Evolutionary conservation across 2,329 filamentous ascomycete genomes (phyloP).

Genomic region (Fusarium sp.): DNA sequence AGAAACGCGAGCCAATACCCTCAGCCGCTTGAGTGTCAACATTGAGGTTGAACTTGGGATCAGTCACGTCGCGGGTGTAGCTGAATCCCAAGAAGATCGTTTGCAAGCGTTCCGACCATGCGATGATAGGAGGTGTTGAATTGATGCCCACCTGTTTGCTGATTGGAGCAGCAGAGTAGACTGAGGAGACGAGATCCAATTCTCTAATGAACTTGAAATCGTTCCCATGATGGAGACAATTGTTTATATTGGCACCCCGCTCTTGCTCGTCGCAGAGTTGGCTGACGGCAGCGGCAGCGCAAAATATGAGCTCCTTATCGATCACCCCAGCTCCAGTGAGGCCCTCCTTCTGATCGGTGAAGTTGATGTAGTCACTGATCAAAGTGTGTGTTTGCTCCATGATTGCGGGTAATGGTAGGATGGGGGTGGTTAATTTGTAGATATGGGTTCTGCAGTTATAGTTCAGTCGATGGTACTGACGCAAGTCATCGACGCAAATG

Average conservation of each 20-base stretch:
- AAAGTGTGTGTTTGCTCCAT: neutral
- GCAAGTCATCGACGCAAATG: neutral
- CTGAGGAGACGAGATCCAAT: neutral
- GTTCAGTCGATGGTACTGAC: neutral
- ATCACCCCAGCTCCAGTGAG: neutral
- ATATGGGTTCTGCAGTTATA: rapidly evolving
- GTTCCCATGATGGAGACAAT: neutral
- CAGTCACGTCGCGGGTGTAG: neutral
- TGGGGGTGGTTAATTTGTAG: too few relatives aligned
- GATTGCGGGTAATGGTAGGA: neutral
- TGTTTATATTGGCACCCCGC: rapidly evolving
- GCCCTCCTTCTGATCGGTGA: neutral
- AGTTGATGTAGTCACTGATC: slow-evolving; percentile 9
- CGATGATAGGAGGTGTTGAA: neutral
- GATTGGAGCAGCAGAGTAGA: neutral
- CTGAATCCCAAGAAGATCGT: neutral
- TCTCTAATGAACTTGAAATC: neutral
- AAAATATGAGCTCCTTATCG: slow-evolving; percentile 5
- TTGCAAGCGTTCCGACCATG: neutral
- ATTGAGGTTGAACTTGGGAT: neutral
- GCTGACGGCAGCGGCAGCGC: slow-evolving; percentile 3
- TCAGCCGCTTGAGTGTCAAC: neutral
- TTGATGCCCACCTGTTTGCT: slow-evolving; percentile 2
- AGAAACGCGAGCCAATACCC: neutral
- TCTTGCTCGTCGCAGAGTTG: slow-evolving; percentile 9